Base-by-base conservation (phyloP, 2,329 filamentous ascomycete genomes). In the Phyllosticta paracitricarpa region DNA sequence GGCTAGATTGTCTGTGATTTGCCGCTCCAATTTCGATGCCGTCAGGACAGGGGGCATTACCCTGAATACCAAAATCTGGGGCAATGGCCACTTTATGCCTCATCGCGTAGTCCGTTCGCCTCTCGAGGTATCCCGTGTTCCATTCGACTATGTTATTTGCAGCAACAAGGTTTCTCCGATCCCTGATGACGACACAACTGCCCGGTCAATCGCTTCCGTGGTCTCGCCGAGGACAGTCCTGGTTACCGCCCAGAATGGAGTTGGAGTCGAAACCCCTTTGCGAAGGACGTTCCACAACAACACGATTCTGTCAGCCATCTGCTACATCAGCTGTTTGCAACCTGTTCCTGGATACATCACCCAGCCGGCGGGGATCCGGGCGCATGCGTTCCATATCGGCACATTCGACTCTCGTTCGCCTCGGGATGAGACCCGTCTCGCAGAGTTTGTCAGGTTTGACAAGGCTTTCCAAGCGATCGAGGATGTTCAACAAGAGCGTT, bases 171-270 rank as follows among this genome's bases (percentile, higher is more conserved):
- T 68, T 56, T 62, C 63, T 8, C 62, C 63, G 22, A 35, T 67
- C 24, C 25, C 61, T 3, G 64, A 66, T 14, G 40, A 48, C 40
- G 40, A 48, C 17, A n/a, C 40, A 7, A 48, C 40, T n/a, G 40
- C 40, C 40, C 17, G 17, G 12, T 48, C 40, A n/a, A 61, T 68
- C 4, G 57, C 55, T 10, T 56, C 54, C 2, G 56, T 63, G 4
- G 64, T 68, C 4, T 48, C 58, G 8, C 52, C 59, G 8, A 59
- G 62, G 5, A 68, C 66, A 1, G 62, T 64, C 1, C 53, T 68
- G 6, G 63, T 68, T 2, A 61, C 65, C 14, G 66, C 66, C 1
- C 66, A 68, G 51, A 68, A 68, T 56, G 66, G 66, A 2, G 64
- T 68, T 54, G 65, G 64, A 3, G 65, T 66, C 9, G 66, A 68